These are phyloP conservation scores for Austropuccinia psidii DNA, from an alignment of 1,284 basidiomycete genomes.

Conservation along the genomic window DNA sequence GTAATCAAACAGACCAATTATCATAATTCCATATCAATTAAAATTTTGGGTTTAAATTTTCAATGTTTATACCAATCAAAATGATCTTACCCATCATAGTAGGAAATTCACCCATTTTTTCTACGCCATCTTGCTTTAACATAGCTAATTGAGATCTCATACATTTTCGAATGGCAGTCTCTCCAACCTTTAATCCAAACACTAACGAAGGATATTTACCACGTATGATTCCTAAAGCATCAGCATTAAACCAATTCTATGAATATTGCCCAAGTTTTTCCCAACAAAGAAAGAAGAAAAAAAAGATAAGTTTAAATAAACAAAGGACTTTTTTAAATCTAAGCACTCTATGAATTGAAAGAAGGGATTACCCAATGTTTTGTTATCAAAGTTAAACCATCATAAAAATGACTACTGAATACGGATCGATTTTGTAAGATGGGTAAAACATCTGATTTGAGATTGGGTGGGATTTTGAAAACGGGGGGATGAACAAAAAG, in stretches of 20 bases:
- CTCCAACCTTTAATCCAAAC: constrained; percentile 61
- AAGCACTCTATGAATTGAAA: background rate
- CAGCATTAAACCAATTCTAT: constrained; percentile 75
- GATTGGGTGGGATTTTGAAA: constrained; percentile 55
- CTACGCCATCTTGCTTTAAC: constrained; percentile 61
- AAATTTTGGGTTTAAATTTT: background rate
- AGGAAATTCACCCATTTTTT: constrained; percentile 61
- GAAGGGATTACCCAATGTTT: constrained; percentile 47
- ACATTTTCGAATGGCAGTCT: constrained; percentile 68
- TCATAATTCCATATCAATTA: background rate
- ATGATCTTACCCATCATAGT: constrained; percentile 64
- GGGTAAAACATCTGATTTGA: background rate
- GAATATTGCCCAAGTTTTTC: background rate
- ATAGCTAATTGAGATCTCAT: constrained; percentile 76
- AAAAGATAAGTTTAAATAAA: background rate
- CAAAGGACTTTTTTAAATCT: background rate
- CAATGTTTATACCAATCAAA: background rate
- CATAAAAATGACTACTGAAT: constrained; percentile 86
- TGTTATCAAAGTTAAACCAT: constrained; percentile 62
- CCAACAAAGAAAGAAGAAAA: too few species aligned
- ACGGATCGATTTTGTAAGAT: constrained; percentile 54
- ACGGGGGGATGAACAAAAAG: constrained; percentile 88
- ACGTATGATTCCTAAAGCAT: constrained; percentile 62
- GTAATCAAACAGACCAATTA: background rate
- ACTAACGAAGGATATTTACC: constrained; percentile 66